A percentile compares a stretch with the other conserved stretches of the same genome.
phyloP scores from a whole-genome alignment of 2,329 filamentous ascomycete genomes.

The Knufia petricola region DNA sequence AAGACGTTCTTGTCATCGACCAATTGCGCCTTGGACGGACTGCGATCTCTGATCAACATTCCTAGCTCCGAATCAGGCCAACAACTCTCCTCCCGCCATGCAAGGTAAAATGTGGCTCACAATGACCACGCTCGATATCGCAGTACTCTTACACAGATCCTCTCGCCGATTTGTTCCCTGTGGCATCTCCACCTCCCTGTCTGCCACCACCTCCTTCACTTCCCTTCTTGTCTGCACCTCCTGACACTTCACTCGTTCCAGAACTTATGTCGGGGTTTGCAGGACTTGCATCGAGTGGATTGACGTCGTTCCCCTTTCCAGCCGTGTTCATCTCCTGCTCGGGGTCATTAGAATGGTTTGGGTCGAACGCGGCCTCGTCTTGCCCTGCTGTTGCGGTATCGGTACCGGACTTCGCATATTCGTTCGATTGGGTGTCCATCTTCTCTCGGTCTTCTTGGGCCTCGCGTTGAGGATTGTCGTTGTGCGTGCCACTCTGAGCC shows the following conservation, averaged over 20 bases:
- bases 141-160: neutral
- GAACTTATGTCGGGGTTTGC: slow-evolving; percentile 51
- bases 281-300: slow-evolving; percentile 51
- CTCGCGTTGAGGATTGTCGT: slow-evolving; percentile 14
- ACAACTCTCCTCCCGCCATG: too few species aligned
- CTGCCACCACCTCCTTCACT: slow-evolving; percentile 31
- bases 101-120: too few species aligned
- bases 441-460: slow-evolving; percentile 43
- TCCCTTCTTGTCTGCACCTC: slow-evolving; percentile 33
- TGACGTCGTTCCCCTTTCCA: slow-evolving; percentile 32
- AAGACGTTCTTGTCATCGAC: too few species aligned
- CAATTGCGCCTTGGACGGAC: too few species aligned
- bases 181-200: slow-evolving; percentile 29
- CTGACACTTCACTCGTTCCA: slow-evolving; percentile 36
- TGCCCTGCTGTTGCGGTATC: slow-evolving; percentile 51
- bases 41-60: too few species aligned
- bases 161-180: slow-evolving; percentile 23
- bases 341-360: slow-evolving; percentile 52
- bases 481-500: neutral
- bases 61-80: too few species aligned
- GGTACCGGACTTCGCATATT: slow-evolving; percentile 59
- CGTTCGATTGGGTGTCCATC: slow-evolving; percentile 55
- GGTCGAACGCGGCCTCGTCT: slow-evolving; percentile 58
- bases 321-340: slow-evolving; percentile 46
- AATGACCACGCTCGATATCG: too few species aligned